Percentiles rank a stretch among this genome's conserved stretches.
Evolutionary conservation across 2,329 filamentous ascomycete species (phyloP).

Genomic region (Cladophialophora yegresii): DNA sequence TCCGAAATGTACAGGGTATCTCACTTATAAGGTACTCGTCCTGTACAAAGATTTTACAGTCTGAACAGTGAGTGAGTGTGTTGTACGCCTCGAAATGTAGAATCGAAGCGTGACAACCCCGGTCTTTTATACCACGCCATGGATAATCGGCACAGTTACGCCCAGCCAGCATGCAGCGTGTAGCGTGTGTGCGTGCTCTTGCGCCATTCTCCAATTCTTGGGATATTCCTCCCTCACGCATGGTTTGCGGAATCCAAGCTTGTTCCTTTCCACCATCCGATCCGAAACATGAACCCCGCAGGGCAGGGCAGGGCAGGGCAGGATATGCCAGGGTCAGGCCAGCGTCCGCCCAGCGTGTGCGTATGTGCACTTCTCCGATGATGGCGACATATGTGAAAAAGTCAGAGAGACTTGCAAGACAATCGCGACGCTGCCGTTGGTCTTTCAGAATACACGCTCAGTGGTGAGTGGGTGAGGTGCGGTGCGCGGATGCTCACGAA

Average conservation of each 20-base stretch:
- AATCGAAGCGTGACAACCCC: neutral
- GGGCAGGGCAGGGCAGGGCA: no score
- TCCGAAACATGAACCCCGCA: conserved; percentile 12
- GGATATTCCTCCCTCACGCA: conserved; percentile 3
- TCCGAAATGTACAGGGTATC: conserved; percentile 5
- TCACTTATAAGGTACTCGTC: neutral
- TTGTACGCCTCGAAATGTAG: neutral
- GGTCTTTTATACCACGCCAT: conserved; percentile 9
- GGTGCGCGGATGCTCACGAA: conserved; percentile 16
- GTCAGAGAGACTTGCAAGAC: neutral
- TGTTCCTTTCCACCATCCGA: neutral
- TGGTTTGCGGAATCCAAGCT: neutral
- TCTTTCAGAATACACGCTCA: conserved; percentile 11
- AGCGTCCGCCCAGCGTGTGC: neutral
- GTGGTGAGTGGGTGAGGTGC: conserved; percentile 8
- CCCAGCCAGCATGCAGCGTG: neutral
- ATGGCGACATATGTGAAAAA: neutral
- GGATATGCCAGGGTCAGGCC: neutral
- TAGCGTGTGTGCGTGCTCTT: neutral
- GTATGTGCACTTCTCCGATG: conserved; percentile 6
- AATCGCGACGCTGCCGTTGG: neutral
- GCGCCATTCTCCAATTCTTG: conserved; percentile 6
- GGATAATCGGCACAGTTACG: conserved; percentile 17
- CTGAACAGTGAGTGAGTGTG: neutral
- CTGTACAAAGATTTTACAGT: neutral